These are phyloP conservation scores for Metarhizium humberi DNA, from an alignment of 2,329 filamentous ascomycete genomes.

Conservation along the genomic window DNA sequence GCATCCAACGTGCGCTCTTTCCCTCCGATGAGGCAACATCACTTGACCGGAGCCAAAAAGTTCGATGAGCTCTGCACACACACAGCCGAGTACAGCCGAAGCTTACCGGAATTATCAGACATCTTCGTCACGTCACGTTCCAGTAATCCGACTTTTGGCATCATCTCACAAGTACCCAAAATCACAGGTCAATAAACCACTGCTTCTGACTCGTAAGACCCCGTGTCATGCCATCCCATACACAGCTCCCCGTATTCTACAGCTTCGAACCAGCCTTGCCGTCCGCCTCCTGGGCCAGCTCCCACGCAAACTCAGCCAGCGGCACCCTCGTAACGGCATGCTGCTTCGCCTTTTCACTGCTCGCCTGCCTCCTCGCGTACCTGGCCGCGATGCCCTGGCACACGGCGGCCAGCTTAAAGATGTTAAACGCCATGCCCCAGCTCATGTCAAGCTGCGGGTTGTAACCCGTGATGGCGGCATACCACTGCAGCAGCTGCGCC, in stretches of 20 bases:
- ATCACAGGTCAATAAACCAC: no score
- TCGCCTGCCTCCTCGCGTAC: constrained; percentile 78
- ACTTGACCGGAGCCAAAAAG: no score
- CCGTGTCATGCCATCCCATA: no score
- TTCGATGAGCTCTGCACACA: no score
- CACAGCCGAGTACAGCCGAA: no score
- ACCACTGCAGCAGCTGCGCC: constrained; percentile 32
- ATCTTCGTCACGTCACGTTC: no score
- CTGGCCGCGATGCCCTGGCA: constrained; percentile 87
- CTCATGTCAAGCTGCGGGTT: constrained; percentile 51
- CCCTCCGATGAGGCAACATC: no score
- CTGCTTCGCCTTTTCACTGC: constrained; percentile 68
- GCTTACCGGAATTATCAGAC: no score
- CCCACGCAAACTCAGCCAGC: constrained; percentile 73
- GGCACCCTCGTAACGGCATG: constrained; percentile 62
- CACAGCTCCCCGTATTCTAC: constrained; percentile 7
- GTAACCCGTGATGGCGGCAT: constrained; percentile 52
- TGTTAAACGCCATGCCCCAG: constrained; percentile 54
- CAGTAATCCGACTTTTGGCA: no score
- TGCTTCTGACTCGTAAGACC: no score
- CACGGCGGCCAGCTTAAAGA: constrained; percentile 53
- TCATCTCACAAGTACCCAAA: no score
- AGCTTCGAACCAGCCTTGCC: constrained; percentile 16
- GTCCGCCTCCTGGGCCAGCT: constrained; percentile 45
- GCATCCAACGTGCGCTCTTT: no score